Evolutionary conservation across 108 stramenopile species (phyloP).

Genomic region (Nitzschia sp.): DNA sequence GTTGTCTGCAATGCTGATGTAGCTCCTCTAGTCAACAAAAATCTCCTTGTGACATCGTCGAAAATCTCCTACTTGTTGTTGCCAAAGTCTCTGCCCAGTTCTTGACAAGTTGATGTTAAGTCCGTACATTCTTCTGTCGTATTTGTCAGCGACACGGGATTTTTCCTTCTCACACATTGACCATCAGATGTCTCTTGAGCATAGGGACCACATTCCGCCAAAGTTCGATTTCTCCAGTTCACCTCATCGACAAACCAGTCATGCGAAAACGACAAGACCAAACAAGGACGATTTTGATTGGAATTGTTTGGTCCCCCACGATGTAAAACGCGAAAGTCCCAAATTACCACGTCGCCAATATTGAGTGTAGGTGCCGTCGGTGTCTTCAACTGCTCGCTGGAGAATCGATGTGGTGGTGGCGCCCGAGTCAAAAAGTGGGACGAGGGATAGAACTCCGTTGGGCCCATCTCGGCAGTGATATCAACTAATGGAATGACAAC

Average conservation of each 20-base stretch:
- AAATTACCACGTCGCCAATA: conserved; percentile 44
- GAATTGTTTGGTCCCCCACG: conserved; percentile 52
- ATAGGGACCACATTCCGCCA: no score
- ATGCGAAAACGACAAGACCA: conserved; percentile 57
- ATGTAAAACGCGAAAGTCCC: conserved; percentile 66
- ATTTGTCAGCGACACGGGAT: no score
- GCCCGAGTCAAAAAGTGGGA: conserved; percentile 46
- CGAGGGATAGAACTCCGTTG: conserved; percentile 59
- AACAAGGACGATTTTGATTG: conserved; percentile 43
- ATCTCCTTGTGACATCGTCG: no score
- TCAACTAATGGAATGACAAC: no score
- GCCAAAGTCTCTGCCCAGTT: no score
- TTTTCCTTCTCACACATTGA: no score
- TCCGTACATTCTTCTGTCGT: no score
- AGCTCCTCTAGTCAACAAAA: no score
- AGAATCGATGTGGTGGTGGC: conserved; percentile 42
- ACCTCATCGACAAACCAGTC: conserved; percentile 2
- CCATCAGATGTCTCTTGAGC: no score
- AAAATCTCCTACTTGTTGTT: no score
- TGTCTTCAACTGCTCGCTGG: conserved; percentile 34
- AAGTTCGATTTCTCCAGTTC: not conserved
- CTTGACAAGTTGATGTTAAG: no score
- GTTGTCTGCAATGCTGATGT: no score
- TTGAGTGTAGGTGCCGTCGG: conserved; percentile 31
- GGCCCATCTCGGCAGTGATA: conserved; percentile 34